A percentile compares a stretch with the other conserved stretches of the same genome.
Evolutionary conservation across 495 filamentous ascomycete species (phyloP).

Genomic region (Podospora conica): DNA sequence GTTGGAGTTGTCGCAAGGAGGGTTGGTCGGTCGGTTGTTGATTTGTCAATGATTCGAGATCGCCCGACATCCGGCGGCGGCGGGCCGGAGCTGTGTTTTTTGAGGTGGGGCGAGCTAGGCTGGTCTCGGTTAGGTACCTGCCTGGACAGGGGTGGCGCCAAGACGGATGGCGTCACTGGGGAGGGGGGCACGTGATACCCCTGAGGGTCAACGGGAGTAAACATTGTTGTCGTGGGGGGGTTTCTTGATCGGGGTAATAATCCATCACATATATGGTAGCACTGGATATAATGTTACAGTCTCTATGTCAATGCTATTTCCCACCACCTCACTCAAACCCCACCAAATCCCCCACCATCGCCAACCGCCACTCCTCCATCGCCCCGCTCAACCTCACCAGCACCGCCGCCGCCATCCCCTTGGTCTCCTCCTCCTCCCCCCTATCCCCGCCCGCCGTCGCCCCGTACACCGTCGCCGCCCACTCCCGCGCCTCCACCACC

Average conservation of each 20-base stretch:
- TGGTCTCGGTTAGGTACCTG: background rate
- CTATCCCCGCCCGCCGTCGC: slow-evolving; percentile 39
- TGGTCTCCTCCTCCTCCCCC: slow-evolving; percentile 55
- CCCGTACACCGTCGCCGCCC: slow-evolving; percentile 38
- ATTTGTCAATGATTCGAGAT: slow-evolving; percentile 25
- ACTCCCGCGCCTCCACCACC: slow-evolving; percentile 51
- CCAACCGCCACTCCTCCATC: slow-evolving; percentile 71
- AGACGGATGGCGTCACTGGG: slow-evolving; percentile 19
- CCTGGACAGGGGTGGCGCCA: slow-evolving; percentile 13
- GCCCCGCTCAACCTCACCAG: slow-evolving; percentile 72
- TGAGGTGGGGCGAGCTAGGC: background rate
- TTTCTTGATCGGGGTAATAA: background rate
- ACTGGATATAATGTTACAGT: background rate
- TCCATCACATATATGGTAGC: background rate
- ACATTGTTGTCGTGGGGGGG: background rate
- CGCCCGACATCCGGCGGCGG: too few species aligned
- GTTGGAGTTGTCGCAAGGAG: background rate
- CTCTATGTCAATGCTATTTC: background rate
- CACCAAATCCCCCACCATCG: slow-evolving; percentile 55
- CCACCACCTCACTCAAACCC: slow-evolving; percentile 25
- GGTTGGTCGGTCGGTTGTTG: slow-evolving; percentile 9
- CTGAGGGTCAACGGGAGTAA: slow-evolving; percentile 13
- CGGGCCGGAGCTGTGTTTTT: slow-evolving; percentile 8
- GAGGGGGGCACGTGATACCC: slow-evolving; percentile 20
- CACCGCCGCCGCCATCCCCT: slow-evolving; percentile 74